phyloP scores from a whole-genome alignment of 257 asterid species.

The Asclepias syriaca region DNA sequence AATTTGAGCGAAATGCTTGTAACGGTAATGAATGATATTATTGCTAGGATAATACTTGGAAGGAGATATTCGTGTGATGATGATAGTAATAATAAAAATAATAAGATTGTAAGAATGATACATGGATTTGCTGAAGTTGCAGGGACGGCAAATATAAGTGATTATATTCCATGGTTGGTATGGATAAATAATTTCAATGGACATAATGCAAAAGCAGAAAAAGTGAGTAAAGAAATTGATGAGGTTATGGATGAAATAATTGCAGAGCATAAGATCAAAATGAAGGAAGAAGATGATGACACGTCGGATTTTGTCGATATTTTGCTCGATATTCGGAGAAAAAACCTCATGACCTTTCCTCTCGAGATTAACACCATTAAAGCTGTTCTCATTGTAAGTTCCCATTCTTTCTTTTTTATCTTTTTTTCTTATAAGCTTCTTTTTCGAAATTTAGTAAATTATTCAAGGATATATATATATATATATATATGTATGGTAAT shows the following conservation, averaged over 20 bases:
- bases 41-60: constrained; percentile 16
- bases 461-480: no score
- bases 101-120: not conserved
- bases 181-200: constrained; percentile 37
- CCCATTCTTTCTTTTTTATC: no score
- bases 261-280: constrained; percentile 6
- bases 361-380: constrained; percentile 34
- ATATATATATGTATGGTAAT: no score
- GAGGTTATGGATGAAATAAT: constrained; percentile 27
- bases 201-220: constrained; percentile 23
- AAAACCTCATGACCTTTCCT: constrained; percentile 14
- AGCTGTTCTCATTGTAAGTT: constrained; percentile 34
- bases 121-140: not conserved
- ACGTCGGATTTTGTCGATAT: constrained; percentile 29
- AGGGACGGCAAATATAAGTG: not conserved
- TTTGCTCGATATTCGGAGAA: constrained; percentile 28
- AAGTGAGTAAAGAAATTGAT: constrained; percentile 20
- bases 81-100: not conserved
- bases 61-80: constrained; percentile 9
- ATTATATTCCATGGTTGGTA: constrained; percentile 17
- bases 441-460: no score
- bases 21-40: constrained; percentile 3
- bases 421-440: no score
- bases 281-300: no score
- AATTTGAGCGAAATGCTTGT: constrained; percentile 10